phyloP scores from a whole-genome alignment of 177 flowering plant genomes.

The Tripterygium wilfordii region DNA sequence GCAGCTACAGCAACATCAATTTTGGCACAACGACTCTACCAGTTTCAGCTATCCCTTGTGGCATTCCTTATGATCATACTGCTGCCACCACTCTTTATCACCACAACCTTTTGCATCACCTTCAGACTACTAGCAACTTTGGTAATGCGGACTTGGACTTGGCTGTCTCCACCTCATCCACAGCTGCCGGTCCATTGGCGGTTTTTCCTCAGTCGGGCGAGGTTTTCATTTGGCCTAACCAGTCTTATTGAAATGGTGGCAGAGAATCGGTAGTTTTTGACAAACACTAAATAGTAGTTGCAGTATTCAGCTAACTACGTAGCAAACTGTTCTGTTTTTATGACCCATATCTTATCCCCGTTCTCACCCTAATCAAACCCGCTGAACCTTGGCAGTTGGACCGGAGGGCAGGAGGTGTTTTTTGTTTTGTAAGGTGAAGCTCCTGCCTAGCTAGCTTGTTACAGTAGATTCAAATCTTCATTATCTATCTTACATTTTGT shows the following conservation, averaged over 20 bases:
- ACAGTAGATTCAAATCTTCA: too few species aligned
- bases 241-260: constrained; percentile 22
- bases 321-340: too few species aligned
- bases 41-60: constrained; percentile 28
- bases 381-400: too few species aligned
- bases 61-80: constrained; percentile 34
- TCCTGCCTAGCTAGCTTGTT: too few species aligned
- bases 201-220: constrained; percentile 32
- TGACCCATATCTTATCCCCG: too few species aligned
- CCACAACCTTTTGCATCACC: constrained; percentile 45
- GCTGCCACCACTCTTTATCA: constrained; percentile 42
- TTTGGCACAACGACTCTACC: constrained; percentile 31
- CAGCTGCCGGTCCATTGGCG: constrained; percentile 15
- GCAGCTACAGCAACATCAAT: constrained; percentile 42
- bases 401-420: too few species aligned
- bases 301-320: constrained; percentile 20
- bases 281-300: too few species aligned
- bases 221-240: constrained; percentile 55
- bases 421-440: too few species aligned
- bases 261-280: too few species aligned
- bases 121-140: constrained; percentile 15
- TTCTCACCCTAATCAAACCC: too few species aligned
- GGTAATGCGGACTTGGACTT: constrained; percentile 21
- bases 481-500: too few species aligned
- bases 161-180: constrained; percentile 15